Percentiles rank a stretch among this genome's conserved stretches.
Conservation (phyloP, 345 rosid genomes). For the Excoecaria agallocha region DNA sequence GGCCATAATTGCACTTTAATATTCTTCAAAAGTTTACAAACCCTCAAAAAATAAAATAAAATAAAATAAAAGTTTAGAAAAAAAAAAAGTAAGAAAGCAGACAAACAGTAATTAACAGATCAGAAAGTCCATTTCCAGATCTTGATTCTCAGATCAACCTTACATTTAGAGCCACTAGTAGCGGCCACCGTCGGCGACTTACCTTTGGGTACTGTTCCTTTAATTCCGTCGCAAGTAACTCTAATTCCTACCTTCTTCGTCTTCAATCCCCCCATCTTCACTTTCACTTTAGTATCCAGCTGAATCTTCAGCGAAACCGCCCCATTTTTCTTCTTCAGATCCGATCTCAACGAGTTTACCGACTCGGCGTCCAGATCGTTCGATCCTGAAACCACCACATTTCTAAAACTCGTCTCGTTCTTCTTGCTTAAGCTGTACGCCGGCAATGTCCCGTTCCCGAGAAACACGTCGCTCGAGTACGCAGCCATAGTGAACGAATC, state of each 20-base stretch:
- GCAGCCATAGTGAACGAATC: conserved; percentile 52
- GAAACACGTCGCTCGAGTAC: conserved; percentile 39
- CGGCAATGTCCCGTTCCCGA: conserved; percentile 77
- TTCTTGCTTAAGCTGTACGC: conserved; percentile 48
- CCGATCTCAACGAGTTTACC: conserved; percentile 54
- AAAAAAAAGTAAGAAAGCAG: neutral
- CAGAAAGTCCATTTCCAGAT: conserved; percentile 86
- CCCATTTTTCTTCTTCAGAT: conserved; percentile 59
- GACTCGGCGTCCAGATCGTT: conserved; percentile 70
- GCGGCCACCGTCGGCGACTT: conserved; percentile 62
- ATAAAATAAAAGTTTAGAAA: neutral
- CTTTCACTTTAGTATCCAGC: conserved; percentile 64
- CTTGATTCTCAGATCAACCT: conserved; percentile 82
- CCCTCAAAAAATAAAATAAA: conserved; percentile 8
- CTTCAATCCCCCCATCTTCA: conserved; percentile 53
- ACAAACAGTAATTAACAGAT: neutral
- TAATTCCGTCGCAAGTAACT: conserved; percentile 65
- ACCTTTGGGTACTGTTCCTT: conserved; percentile 64
- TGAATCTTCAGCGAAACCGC: conserved; percentile 44
- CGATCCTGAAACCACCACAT: conserved; percentile 47
- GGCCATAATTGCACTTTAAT: conserved; percentile 14
- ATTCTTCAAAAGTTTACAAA: conserved; percentile 26
- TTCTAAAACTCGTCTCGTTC: conserved; percentile 60
- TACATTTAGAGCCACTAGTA: conserved; percentile 51
- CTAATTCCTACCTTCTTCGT: conserved; percentile 76